Conservation (phyloP, 345 rosid genomes). For the Melaleuca alternifolia region DNA sequence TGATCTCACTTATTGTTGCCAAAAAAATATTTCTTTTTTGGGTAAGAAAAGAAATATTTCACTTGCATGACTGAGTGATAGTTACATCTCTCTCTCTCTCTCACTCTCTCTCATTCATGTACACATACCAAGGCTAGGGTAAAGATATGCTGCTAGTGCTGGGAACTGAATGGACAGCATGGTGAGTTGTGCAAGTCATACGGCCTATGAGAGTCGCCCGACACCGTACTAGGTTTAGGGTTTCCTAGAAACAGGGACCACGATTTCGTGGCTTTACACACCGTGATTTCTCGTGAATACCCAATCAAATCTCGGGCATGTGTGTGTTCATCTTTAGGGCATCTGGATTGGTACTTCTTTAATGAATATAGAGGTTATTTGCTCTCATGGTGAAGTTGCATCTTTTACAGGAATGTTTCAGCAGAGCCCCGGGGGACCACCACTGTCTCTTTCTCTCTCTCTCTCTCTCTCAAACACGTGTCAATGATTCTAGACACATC, state of each 20-base stretch:
- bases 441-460: not conserved
- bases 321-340: conserved; percentile 15
- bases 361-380: not conserved
- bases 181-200: not conserved
- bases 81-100: not conserved
- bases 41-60: not conserved
- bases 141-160: not conserved
- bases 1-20: not conserved
- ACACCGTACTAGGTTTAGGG: conserved; percentile 13
- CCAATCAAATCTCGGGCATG: conserved; percentile 55
- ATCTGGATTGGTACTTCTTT: not conserved
- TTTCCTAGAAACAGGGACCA: conserved; percentile 66
- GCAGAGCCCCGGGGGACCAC: not conserved
- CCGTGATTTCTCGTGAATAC: conserved; percentile 38
- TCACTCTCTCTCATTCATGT: not conserved
- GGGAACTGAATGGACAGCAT: not conserved
- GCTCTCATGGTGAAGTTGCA: not conserved
- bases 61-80: not conserved
- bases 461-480: not conserved
- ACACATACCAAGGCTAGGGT: not conserved
- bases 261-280: conserved; percentile 40
- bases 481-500: not conserved
- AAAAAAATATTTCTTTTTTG: too few relatives aligned
- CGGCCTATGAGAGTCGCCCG: not conserved
- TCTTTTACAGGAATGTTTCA: not conserved